Base-by-base conservation (phyloP, 192 early-diverging fungal genomes). In the Gigaspora rosea region DNA sequence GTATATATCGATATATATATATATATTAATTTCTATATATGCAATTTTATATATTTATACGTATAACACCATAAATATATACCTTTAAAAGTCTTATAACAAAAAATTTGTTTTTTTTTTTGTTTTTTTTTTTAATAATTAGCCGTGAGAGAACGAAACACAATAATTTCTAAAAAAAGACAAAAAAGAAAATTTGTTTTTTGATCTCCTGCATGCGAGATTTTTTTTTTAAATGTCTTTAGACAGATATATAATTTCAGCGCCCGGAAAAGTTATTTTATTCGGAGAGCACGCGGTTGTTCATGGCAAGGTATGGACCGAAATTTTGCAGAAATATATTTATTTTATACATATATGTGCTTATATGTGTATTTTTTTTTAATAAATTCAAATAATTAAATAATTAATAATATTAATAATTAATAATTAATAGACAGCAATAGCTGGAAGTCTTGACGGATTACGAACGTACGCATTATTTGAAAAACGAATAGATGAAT, bases 281-380 rank as follows among this genome's bases (percentile, higher is more conserved):
- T 98, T 99, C 90, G 97, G 97, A 66, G 97, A 99, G 80, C 97
- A 99, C 69, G 94, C 95, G 4, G 97, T 97, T 2, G 97, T 99
- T 50, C 95, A 99, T 73, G 90, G 91, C 75, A 94, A 95, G 86
- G 91, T 90, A 78, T 54, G 63, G 9, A 65, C 16, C 5, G 0
- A n/a, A 54, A 36, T 47, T 16, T 8, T 62, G 68, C 32, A 58
- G 41, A 49, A 49, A 48, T 35, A 47, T 27, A 18, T 1, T 47
- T 8, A n/a, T 20, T 18, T n/a, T 6, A 35, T 20, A 18, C 1
- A 66, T 8, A 22, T 1, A 64, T 33, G 11, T 8, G 32, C 15
- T 16, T 41, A 41, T 41, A 18, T n/a, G 63, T 2, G 16, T 22
- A 16, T 32, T 3, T 10, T 27, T 35, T 64, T 12, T 9, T 36